Evolutionary conservation across 306 rosid genomes (phyloP).

Genomic region (Rubus idaeus): DNA sequence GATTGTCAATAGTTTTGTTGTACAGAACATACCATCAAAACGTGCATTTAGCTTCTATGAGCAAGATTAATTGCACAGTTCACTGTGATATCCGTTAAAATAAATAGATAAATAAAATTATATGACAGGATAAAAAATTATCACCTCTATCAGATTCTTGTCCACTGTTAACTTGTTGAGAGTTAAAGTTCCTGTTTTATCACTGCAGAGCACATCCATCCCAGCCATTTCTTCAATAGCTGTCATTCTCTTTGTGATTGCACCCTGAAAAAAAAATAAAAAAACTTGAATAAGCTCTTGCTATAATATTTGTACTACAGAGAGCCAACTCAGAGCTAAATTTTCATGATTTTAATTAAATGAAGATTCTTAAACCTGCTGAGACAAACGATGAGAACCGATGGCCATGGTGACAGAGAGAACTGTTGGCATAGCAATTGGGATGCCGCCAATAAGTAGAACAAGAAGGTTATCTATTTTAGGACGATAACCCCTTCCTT

Average conservation of each 20-base stretch:
- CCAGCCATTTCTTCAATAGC: conserved; percentile 28
- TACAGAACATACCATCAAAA: neutral
- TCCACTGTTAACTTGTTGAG: conserved; percentile 26
- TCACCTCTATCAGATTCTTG: conserved; percentile 25
- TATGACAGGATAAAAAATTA: neutral
- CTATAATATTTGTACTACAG: neutral
- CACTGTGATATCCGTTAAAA: neutral
- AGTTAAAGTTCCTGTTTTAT: conserved; percentile 25
- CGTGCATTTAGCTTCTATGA: neutral
- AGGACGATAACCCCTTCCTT: neutral
- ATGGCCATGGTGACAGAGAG: conserved; percentile 29
- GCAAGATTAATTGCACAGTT: neutral
- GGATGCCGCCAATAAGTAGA: conserved; percentile 27
- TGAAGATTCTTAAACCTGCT: conserved; percentile 16
- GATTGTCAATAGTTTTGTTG: neutral
- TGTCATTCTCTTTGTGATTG: conserved; percentile 19
- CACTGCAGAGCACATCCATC: conserved; percentile 27
- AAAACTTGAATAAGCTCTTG: neutral
- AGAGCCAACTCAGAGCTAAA: neutral
- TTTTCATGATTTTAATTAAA: neutral
- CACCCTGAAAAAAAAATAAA: conserved; percentile 7
- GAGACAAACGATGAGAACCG: conserved; percentile 19
- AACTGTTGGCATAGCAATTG: conserved; percentile 25
- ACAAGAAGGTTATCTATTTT: conserved; percentile 26
- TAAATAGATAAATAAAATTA: neutral